Evolutionary conservation across 345 rosid species (phyloP).

Genomic region (Eucalyptus victrix): DNA sequence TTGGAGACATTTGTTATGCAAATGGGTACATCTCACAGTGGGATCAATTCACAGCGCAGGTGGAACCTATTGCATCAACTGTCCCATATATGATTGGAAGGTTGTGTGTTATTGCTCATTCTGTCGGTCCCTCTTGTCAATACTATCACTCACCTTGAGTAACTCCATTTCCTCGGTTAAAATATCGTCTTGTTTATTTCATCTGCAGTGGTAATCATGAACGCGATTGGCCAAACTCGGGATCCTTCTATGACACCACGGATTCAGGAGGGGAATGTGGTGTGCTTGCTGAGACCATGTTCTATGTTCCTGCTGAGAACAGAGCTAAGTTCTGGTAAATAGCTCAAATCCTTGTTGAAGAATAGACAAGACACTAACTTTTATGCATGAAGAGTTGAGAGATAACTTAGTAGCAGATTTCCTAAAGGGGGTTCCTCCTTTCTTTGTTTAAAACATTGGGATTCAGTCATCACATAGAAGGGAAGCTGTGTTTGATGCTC

Average conservation of each 20-base stretch:
- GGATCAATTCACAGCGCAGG: slow-evolving; percentile 87
- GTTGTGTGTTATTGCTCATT: slow-evolving; percentile 4
- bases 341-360: not conserved
- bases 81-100: slow-evolving; percentile 76
- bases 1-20: slow-evolving; percentile 59
- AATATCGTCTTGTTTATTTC: not conserved
- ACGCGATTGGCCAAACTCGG: slow-evolving; percentile 66
- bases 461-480: not conserved
- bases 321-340: slow-evolving; percentile 57
- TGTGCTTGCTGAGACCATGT: slow-evolving; percentile 38
- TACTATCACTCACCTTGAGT: not conserved
- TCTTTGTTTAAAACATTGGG: not conserved
- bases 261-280: slow-evolving; percentile 62
- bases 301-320: slow-evolving; percentile 45
- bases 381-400: not conserved
- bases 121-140: not conserved
- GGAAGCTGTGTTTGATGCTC: not conserved
- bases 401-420: not conserved
- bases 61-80: slow-evolving; percentile 57
- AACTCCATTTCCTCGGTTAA: not conserved
- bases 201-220: slow-evolving; percentile 65
- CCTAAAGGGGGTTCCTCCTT: not conserved
- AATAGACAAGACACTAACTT: not conserved
- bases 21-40: slow-evolving; percentile 79
- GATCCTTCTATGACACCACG: slow-evolving; percentile 37